Evolutionary conservation across 768 basidiomycete genomes (phyloP), one percentile per base, ranked within the genome.

Genomic region (Pleurotus pulmonarius): DNA sequence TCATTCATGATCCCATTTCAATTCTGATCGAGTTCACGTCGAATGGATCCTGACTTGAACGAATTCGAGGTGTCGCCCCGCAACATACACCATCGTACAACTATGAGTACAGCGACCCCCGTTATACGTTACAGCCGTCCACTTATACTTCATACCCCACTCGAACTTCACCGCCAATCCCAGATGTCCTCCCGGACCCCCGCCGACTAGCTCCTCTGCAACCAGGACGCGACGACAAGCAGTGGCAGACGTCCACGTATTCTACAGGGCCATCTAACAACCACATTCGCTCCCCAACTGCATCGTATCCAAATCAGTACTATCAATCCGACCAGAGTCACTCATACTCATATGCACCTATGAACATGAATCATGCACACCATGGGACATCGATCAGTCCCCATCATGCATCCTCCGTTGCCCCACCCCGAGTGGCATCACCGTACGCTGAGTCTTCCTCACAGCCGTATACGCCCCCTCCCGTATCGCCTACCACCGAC

Each of bases 201-300:
- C 79, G 83, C 46, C 53, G 45, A 64, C 83, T 80, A 64, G 71
- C 86, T 43, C 85, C 87, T 46, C 84, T 83, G 18, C 74, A 83
- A 47, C 45, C 45, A 15, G 40, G 43, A 40, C 63, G 70, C 78
- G 72, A 73, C 57, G 82, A 83, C 46, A 71, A 79, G 26, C 48
- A 49, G 64, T 83, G 75, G 78, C 78, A 72, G 55, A 66, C 74
- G 56, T 59, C 75, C 8, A 58, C 67, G 34, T 78, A 73, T 39
- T 70, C 73, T 38, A 69, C 26, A 73, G 72, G 46, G 59, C 74
- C 46, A 65, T 73, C 62, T 55, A 73, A 70, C 44, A 62, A 61
- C 48, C 72, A 75, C 63, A 81, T 87, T 66, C 84, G 86, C 60
- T 85, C 86, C 11, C 84, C 87, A 7, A 79, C 84, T 13, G 81